These are phyloP conservation scores for Naganishia friedmannii DNA, from an alignment of 768 basidiomycete species.

Conservation along the genomic window DNA sequence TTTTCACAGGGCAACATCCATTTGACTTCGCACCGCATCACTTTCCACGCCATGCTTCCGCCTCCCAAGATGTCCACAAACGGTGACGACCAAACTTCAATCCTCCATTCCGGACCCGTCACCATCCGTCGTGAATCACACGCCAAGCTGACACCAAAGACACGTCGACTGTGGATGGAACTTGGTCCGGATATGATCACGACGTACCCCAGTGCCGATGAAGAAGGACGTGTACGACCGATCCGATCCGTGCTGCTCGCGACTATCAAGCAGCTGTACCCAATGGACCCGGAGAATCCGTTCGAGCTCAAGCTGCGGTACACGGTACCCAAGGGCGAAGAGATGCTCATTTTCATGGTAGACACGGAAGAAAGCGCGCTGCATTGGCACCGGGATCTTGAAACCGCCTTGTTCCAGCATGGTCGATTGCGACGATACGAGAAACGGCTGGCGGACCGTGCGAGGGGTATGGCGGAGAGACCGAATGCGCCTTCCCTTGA, in stretches of 20 bases:
- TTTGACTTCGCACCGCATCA: slow-evolving; percentile 64
- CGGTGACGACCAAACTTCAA: slow-evolving; percentile 40
- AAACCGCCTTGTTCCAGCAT: slow-evolving; percentile 45
- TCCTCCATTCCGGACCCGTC: slow-evolving; percentile 60
- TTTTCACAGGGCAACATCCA: slow-evolving; percentile 57
- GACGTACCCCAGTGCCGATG: slow-evolving; percentile 60
- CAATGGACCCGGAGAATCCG: slow-evolving; percentile 57
- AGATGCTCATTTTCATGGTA: slow-evolving; percentile 56
- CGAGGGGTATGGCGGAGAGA: slow-evolving; percentile 17
- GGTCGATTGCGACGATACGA: slow-evolving; percentile 33
- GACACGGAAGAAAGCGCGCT: slow-evolving; percentile 58
- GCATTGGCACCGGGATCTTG: slow-evolving; percentile 46
- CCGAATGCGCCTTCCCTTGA: slow-evolving; percentile 27
- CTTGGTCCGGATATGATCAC: slow-evolving; percentile 64
- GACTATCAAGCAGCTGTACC: slow-evolving; percentile 54
- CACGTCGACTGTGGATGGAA: slow-evolving; percentile 63
- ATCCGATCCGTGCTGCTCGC: slow-evolving; percentile 59
- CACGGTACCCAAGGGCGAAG: slow-evolving; percentile 42
- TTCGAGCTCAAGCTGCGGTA: slow-evolving; percentile 55
- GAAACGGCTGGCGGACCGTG: slow-evolving; percentile 32
- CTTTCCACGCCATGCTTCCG: slow-evolving; percentile 66
- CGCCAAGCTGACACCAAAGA: slow-evolving; percentile 53
- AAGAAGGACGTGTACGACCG: slow-evolving; percentile 61
- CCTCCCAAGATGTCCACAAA: slow-evolving; percentile 40
- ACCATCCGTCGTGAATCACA: slow-evolving; percentile 54